Base-by-base conservation (phyloP, 345 rosid species). In the Cardamine chenopodiifolia region DNA sequence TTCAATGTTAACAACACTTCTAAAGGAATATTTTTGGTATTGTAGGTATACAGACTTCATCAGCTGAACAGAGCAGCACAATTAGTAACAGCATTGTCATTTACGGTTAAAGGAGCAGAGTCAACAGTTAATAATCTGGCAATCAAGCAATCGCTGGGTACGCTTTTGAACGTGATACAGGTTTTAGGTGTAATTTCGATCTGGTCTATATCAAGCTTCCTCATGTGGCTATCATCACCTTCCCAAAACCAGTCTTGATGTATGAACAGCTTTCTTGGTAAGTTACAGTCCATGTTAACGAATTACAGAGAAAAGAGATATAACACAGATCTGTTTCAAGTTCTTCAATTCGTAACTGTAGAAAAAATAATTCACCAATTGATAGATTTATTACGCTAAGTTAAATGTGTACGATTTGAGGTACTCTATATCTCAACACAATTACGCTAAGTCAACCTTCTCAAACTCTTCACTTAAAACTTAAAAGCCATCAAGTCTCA, bases 11-110 rank as follows among this genome's bases (percentile, higher is more conserved):
- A 75, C 7, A 48, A 75, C 7, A 50, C 0, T 29, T 75, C 8
- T 40, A 10, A 59, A 58, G 62, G 70, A 75, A 42, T 32, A 1
- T 45, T 67, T 40, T 64, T 17, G 60, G 23, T 28, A 10, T 42
- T 50, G 56, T 91, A 95, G 99, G 93, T 95, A 54, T 95, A 95
- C 77, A 85, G 99, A 80, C 83, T 95, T 80, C 98, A 95, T 78
- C 99, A 95, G 79, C 83, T 95, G 77, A 95, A 95, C 77, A 85
- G 99, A 82, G 99, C 99, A 7, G 89, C 92, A 8, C 98, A 95
- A 81, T 74, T 95, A 76, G 98, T 95, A 62, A 95, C 98, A 44
- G 99, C 99, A 49, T 76, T 95, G 84, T 88, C 89, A 22, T 95
- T 88, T 78, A 92, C 98, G 0, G 88, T 90, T 39, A 92, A 83